A percentile compares a stretch with the other conserved stretches of the same genome.
Conservation (phyloP, 1,139 yeast genomes). For the Magnusiomyces tetraspermus region DNA sequence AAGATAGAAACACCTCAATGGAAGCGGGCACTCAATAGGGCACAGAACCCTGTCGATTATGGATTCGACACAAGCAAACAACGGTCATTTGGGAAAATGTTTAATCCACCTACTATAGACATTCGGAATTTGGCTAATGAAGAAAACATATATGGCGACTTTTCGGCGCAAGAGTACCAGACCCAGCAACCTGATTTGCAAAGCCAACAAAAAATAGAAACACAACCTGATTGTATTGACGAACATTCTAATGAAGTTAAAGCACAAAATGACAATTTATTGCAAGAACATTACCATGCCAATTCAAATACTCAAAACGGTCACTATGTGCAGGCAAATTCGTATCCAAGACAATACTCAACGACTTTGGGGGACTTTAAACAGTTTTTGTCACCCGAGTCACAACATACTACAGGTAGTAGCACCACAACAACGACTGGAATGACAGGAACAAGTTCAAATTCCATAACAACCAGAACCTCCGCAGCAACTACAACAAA, state of each 20-base stretch:
- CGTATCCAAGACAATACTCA: neutral
- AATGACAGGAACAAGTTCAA: neutral
- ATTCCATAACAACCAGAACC: neutral
- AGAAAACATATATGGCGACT: neutral
- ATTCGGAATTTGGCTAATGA: neutral
- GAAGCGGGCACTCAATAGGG: neutral
- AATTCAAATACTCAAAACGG: too few species aligned
- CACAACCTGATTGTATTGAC: too few species aligned
- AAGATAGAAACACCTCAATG: slow-evolving; percentile 1
- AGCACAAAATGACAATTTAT: too few species aligned
- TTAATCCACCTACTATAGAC: slow-evolving; percentile 4
- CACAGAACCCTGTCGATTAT: neutral
- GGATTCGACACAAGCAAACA: neutral
- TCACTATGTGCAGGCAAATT: too few species aligned
- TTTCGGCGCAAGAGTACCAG: neutral
- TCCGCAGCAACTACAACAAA: neutral
- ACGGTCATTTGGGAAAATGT: neutral
- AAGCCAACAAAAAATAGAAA: too few species aligned
- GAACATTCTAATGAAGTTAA: too few species aligned
- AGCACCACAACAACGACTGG: neutral
- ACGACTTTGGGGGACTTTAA: neutral
- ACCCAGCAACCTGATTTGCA: too few species aligned
- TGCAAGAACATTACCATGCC: too few species aligned
- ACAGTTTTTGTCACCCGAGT: neutral
- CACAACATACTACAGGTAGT: neutral